phyloP scores from a whole-genome alignment of 495 filamentous ascomycete genomes.

The Zalerion maritima region DNA sequence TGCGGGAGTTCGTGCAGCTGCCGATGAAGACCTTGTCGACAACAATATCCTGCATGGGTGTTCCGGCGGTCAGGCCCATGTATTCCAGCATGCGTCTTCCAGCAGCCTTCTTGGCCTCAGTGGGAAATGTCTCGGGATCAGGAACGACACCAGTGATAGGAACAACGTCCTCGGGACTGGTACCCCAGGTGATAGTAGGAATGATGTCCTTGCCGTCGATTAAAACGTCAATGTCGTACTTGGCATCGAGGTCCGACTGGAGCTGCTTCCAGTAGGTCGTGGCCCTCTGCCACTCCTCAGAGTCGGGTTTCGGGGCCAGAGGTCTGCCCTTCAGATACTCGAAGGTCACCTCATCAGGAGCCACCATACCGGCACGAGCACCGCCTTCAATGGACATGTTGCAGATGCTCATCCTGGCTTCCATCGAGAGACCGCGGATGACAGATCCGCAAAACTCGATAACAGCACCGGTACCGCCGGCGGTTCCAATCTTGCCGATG shows the following conservation, averaged over 20 bases:
- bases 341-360: conserved; percentile 85
- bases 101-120: conserved; percentile 59
- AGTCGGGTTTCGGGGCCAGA: conserved; percentile 69
- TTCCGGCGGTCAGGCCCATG: conserved; percentile 81
- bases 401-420: conserved; percentile 97
- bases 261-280: conserved; percentile 79
- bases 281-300: conserved; percentile 80
- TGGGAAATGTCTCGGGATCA: conserved; percentile 70
- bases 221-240: conserved; percentile 73
- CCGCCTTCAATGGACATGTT: conserved; percentile 99
- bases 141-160: conserved; percentile 85
- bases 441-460: conserved; percentile 96
- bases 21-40: conserved; percentile 98
- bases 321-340: conserved; percentile 87
- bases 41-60: conserved; percentile 74
- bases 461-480: conserved; percentile 84
- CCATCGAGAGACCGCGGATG: conserved; percentile 81
- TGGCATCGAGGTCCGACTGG: conserved; percentile 69
- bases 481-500: conserved; percentile 89
- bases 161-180: conserved; percentile 87
- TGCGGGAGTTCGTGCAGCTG: conserved; percentile 92
- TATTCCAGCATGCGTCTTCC: conserved; percentile 79
- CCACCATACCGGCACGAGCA: conserved; percentile 91
- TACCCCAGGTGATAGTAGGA: conserved; percentile 94
- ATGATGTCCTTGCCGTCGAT: conserved; percentile 85